Conservation (phyloP, 192 early-diverging fungal species). For the Coemansia pectinata region DNA sequence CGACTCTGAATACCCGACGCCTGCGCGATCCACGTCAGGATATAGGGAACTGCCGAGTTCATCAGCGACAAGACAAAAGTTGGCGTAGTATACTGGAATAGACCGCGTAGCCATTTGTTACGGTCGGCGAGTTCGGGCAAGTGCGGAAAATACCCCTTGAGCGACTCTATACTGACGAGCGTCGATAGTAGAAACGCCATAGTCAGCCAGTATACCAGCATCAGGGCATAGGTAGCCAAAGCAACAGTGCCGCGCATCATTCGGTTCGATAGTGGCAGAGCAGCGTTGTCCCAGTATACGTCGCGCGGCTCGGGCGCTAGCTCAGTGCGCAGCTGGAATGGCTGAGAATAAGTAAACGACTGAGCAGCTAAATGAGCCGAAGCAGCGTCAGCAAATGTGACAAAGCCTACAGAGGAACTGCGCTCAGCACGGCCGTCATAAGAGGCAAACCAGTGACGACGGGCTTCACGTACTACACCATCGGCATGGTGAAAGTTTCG, state of each 20-base stretch:
- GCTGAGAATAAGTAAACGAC: slow-evolving; percentile 46
- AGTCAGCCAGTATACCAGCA: slow-evolving; percentile 72
- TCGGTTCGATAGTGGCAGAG: slow-evolving; percentile 28
- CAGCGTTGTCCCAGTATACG: slow-evolving; percentile 48
- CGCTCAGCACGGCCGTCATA: slow-evolving; percentile 39
- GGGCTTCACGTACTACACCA: slow-evolving; percentile 51
- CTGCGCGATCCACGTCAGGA: slow-evolving; percentile 43
- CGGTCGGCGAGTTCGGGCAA: slow-evolving; percentile 39
- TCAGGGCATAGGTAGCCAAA: slow-evolving; percentile 56
- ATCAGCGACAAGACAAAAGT: slow-evolving; percentile 44
- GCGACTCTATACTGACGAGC: slow-evolving; percentile 53
- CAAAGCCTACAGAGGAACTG: slow-evolving; percentile 45
- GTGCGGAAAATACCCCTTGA: slow-evolving; percentile 58
- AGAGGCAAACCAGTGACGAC: slow-evolving; percentile 41
- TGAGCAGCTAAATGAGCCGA: slow-evolving; percentile 50
- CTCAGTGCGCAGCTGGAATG: slow-evolving; percentile 46
- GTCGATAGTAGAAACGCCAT: slow-evolving; percentile 68
- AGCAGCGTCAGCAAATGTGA: slow-evolving; percentile 40
- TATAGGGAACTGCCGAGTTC: slow-evolving; percentile 44
- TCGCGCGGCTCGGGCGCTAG: slow-evolving; percentile 52
- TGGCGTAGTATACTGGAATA: slow-evolving; percentile 46
- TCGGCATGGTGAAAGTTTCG: slow-evolving; percentile 63
- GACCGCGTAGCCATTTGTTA: slow-evolving; percentile 49
- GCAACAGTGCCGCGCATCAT: slow-evolving; percentile 23
- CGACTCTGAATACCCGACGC: slow-evolving; percentile 49